These are phyloP conservation scores for Thelonectria discophora DNA, from an alignment of 2,329 filamentous ascomycete species.

Conservation along the genomic window DNA sequence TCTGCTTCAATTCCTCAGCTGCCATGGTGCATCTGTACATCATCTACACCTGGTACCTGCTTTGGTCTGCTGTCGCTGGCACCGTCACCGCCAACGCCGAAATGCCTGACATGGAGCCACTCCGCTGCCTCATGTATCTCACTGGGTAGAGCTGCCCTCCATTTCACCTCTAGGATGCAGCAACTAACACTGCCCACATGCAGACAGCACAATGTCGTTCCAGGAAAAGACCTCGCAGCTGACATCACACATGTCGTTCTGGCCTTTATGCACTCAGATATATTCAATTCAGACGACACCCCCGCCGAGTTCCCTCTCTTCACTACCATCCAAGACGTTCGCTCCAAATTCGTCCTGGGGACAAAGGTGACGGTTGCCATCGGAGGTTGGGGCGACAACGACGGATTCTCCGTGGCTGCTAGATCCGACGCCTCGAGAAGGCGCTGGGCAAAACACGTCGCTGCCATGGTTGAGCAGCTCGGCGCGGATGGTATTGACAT, in stretches of 20 bases:
- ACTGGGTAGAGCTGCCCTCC: slow-evolving; percentile 51
- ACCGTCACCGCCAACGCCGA: too few species aligned
- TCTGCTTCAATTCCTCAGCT: too few species aligned
- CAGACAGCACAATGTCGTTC: slow-evolving; percentile 59
- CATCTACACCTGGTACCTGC: too few species aligned
- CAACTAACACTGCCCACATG: slow-evolving; percentile 34
- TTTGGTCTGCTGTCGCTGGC: too few species aligned
- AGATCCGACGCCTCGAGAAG: slow-evolving; percentile 60
- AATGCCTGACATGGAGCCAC: slow-evolving; percentile 2
- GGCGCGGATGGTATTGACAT: slow-evolving; percentile 73
- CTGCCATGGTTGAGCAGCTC: slow-evolving; percentile 66
- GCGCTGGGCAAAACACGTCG: slow-evolving; percentile 71
- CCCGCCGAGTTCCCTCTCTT: slow-evolving; percentile 61
- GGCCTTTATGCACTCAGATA: slow-evolving; percentile 64
- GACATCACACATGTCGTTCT: slow-evolving; percentile 66
- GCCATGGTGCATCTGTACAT: too few species aligned
- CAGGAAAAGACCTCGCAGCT: slow-evolving; percentile 47
- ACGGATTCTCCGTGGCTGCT: slow-evolving; percentile 68
- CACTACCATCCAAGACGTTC: slow-evolving; percentile 58
- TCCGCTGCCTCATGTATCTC: slow-evolving; percentile 58
- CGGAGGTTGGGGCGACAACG: slow-evolving; percentile 77
- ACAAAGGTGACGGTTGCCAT: slow-evolving; percentile 76
- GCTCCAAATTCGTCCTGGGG: slow-evolving; percentile 56
- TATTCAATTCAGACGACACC: slow-evolving; percentile 57
- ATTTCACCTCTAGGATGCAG: neutral